Conservation (phyloP, 2,329 filamentous ascomycete species). For the Didymellaceae sp. region DNA sequence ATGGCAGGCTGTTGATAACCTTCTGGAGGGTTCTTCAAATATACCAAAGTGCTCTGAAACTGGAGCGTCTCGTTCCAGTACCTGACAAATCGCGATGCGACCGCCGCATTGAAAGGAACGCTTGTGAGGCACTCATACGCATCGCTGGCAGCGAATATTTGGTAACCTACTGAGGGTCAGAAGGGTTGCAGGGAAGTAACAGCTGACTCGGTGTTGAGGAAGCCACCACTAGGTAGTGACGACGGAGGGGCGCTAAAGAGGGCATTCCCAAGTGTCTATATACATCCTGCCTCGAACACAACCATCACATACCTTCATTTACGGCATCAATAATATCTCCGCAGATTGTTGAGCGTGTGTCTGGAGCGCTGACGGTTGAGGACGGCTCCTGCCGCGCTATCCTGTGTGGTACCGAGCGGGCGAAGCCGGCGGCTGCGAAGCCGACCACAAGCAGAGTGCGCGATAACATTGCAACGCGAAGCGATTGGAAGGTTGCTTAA, state of each 20-base stretch:
- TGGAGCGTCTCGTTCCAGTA: slow-evolving; percentile 55
- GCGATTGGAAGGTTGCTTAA: background rate
- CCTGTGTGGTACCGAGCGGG: slow-evolving; percentile 13
- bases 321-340: slow-evolving; percentile 20
- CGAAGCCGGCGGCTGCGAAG: slow-evolving; percentile 4
- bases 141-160: slow-evolving; percentile 13
- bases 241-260: too few relatives aligned
- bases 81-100: slow-evolving; percentile 51
- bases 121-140: slow-evolving; percentile 52
- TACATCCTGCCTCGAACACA: background rate
- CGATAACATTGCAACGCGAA: background rate
- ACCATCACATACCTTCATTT: slow-evolving; percentile 13
- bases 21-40: slow-evolving; percentile 48
- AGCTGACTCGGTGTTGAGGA: too few relatives aligned
- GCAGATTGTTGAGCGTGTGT: slow-evolving; percentile 18
- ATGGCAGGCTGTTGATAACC: slow-evolving; percentile 50
- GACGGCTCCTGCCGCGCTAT: slow-evolving; percentile 20
- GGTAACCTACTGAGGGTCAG: background rate
- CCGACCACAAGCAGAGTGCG: background rate
- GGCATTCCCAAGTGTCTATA: too few relatives aligned
- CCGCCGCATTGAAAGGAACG: slow-evolving; percentile 54
- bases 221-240: too few relatives aligned
- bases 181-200: too few relatives aligned
- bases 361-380: slow-evolving; percentile 12
- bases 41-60: slow-evolving; percentile 52